Conservation (phyloP, 2,329 filamentous ascomycete species). For the Eurotiales sp. region DNA sequence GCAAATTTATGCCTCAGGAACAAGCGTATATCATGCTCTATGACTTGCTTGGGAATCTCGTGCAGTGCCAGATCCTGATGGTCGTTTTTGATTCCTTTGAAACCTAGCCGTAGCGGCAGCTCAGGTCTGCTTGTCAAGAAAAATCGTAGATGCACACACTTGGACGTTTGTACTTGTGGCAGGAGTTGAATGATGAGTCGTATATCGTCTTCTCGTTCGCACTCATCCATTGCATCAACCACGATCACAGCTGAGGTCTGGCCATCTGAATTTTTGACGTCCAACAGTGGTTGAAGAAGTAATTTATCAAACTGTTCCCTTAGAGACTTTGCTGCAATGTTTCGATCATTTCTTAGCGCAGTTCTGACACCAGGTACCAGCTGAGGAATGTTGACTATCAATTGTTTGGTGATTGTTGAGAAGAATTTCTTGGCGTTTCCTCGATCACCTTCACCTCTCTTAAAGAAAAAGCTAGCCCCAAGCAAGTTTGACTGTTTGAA, state of each 20-base stretch:
- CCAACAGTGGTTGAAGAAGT: constrained; percentile 22
- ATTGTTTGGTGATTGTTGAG: constrained; percentile 24
- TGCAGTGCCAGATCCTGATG: constrained; percentile 17
- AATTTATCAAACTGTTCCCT: constrained; percentile 25
- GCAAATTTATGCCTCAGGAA: constrained; percentile 21
- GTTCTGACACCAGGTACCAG: constrained; percentile 19
- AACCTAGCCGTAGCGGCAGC: constrained; percentile 20
- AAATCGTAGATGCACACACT: constrained; percentile 20
- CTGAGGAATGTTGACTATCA: constrained; percentile 29
- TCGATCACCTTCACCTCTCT: constrained; percentile 36
- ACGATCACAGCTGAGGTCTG: no score
- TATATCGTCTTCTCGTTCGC: constrained; percentile 22
- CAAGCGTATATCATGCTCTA: constrained; percentile 24
- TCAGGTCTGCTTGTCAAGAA: constrained; percentile 30
- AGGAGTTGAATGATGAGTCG: constrained; percentile 22
- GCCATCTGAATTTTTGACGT: no score
- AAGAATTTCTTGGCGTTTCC: constrained; percentile 33
- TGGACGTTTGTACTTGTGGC: constrained; percentile 9
- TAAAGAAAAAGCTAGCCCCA: constrained; percentile 46
- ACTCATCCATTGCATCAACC: constrained; percentile 30
- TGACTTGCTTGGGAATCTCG: constrained; percentile 21
- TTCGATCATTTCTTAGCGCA: constrained; percentile 18
- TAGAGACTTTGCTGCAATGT: constrained; percentile 21
- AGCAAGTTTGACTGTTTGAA: constrained; percentile 20
- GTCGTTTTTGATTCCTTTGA: constrained; percentile 12